These are phyloP conservation scores for Leishmania braziliensis DNA, from an alignment of 208 protist species.

Conservation along the genomic window DNA sequence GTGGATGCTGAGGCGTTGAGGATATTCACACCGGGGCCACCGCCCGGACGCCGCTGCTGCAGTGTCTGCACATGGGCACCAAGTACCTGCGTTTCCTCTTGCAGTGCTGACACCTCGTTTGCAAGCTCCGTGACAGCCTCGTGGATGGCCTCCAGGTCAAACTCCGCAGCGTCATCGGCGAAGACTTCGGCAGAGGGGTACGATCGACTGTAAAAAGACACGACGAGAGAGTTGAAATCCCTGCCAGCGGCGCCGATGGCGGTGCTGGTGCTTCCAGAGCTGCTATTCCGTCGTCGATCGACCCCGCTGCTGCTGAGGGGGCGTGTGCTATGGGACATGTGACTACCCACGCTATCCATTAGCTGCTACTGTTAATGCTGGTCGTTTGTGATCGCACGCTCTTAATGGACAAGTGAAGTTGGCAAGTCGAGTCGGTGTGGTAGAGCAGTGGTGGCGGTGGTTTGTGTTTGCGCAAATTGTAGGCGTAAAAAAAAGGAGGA, in stretches of 20 bases:
- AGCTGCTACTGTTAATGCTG: not conserved
- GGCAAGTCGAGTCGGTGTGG: not conserved
- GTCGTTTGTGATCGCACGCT: not conserved
- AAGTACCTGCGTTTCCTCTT: slow-evolving; percentile 69
- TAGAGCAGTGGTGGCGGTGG: not conserved
- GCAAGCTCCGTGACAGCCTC: slow-evolving; percentile 62
- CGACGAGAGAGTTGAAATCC: slow-evolving; percentile 49
- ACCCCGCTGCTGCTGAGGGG: slow-evolving; percentile 7
- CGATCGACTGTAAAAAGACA: slow-evolving; percentile 61
- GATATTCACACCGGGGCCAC: not conserved
- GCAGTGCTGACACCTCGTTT: slow-evolving; percentile 66
- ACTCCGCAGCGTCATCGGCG: slow-evolving; percentile 21
- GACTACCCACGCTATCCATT: slow-evolving; percentile 15
- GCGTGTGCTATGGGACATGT: not conserved
- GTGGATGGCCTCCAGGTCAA: slow-evolving; percentile 45
- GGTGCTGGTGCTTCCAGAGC: not conserved
- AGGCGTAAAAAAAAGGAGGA: not conserved
- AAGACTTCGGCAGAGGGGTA: slow-evolving; percentile 70
- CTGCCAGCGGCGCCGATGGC: slow-evolving; percentile 10
- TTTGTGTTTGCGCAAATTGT: not conserved
- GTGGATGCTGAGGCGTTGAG: not conserved
- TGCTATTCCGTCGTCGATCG: not conserved
- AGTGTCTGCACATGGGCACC: slow-evolving; percentile 42
- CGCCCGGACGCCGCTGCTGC: slow-evolving; percentile 15
- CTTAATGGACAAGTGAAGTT: not conserved